Conservation (phyloP, 2,329 filamentous ascomycete species). For the Pseudogymnoascus sp. region DNA sequence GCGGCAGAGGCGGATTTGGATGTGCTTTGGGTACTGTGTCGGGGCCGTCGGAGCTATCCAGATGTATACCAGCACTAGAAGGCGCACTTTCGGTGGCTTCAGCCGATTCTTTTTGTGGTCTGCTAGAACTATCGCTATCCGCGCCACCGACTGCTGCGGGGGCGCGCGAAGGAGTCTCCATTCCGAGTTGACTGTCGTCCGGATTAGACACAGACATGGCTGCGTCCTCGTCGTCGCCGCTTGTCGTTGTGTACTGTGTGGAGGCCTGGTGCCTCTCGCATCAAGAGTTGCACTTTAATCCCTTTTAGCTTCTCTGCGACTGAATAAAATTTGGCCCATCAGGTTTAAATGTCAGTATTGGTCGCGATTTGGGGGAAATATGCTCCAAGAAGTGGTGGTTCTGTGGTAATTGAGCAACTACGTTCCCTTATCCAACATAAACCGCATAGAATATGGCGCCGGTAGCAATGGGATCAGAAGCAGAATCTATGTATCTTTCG, state of each 20-base stretch:
- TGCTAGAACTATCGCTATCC: not conserved
- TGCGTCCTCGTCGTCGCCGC: not conserved
- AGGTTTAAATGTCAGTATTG: not conserved
- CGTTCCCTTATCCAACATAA: not conserved
- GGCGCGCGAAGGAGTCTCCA: not conserved
- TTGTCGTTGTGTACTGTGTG: not conserved
- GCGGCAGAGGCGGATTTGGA: not conserved
- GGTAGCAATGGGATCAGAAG: not conserved
- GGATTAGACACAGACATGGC: not conserved
- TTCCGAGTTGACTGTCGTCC: not conserved
- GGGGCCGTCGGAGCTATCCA: not conserved
- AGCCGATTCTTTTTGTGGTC: not conserved
- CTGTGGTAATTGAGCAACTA: conserved; percentile 4
- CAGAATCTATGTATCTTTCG: not conserved
- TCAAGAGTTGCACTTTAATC: not conserved
- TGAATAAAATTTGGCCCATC: not conserved
- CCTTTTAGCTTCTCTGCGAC: not conserved
- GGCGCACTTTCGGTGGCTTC: not conserved
- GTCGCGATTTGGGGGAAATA: not conserved
- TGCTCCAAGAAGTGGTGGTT: not conserved
- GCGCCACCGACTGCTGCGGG: not conserved
- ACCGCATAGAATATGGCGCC: not conserved
- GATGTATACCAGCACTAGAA: not conserved
- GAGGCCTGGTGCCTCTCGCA: conserved; percentile 1
- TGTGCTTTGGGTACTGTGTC: not conserved